Conservation (phyloP, 352 stramenopile genomes). For the Phytophthora cryptogea region DNA sequence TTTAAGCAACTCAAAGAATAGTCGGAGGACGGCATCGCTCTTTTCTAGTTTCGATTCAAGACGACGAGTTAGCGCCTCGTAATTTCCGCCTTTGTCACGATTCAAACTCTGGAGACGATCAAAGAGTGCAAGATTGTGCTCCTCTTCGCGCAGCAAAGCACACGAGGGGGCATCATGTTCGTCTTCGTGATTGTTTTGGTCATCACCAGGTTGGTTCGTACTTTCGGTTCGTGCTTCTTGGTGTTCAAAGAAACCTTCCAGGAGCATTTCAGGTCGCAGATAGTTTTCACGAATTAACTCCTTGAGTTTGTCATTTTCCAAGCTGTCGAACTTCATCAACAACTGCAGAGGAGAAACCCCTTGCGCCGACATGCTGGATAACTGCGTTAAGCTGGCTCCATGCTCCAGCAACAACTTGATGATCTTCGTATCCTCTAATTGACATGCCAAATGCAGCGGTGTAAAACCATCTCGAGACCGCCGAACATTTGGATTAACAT, state of each 20-base stretch:
- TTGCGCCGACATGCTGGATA: slow-evolving; percentile 43
- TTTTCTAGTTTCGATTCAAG: slow-evolving; percentile 50
- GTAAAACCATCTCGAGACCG: slow-evolving; percentile 68
- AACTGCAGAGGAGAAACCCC: slow-evolving; percentile 58
- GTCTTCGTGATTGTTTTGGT: slow-evolving; percentile 17
- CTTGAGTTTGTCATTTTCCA: slow-evolving; percentile 53
- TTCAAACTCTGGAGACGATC: slow-evolving; percentile 42
- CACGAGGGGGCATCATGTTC: slow-evolving; percentile 34
- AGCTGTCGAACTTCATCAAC: slow-evolving; percentile 52
- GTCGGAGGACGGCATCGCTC: slow-evolving; percentile 45
- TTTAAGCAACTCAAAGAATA: slow-evolving; percentile 46
- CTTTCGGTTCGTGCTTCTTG: neutral
- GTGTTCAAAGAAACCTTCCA: slow-evolving; percentile 32
- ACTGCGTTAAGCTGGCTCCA: slow-evolving; percentile 52
- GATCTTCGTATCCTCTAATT: slow-evolving; percentile 57
- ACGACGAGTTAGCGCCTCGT: slow-evolving; percentile 29
- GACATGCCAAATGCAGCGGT: slow-evolving; percentile 65
- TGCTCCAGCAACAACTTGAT: slow-evolving; percentile 54
- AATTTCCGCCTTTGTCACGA: slow-evolving; percentile 8
- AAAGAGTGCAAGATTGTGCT: slow-evolving; percentile 53
- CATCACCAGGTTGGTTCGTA: slow-evolving; percentile 1
- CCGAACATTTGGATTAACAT: slow-evolving; percentile 62
- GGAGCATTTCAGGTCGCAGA: slow-evolving; percentile 46
- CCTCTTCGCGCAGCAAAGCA: slow-evolving; percentile 59
- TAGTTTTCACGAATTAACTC: slow-evolving; percentile 46